Percentiles rank a stretch among this genome's conserved stretches.
These are phyloP conservation scores for Mallotus nudiflorus DNA, from an alignment of 345 rosid species.

Conservation along the genomic window DNA sequence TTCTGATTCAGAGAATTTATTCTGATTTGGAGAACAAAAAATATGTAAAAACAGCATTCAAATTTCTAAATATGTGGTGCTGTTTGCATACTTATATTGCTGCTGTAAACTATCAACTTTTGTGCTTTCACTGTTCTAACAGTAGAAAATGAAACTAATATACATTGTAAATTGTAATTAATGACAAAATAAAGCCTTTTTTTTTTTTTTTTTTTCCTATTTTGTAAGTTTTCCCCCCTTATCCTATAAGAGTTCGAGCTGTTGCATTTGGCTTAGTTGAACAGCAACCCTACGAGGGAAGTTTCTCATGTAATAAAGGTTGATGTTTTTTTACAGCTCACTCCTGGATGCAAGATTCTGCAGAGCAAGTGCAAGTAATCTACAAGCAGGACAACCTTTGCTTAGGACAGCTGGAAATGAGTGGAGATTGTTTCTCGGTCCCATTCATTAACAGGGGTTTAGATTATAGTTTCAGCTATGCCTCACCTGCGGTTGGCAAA, in stretches of 20 bases:
- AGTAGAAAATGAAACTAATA: background rate
- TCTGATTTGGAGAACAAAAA: background rate
- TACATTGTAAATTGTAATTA: background rate
- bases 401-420: conserved; percentile 39
- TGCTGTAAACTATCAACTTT: background rate
- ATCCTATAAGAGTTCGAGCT: too few species aligned
- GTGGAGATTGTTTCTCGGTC: conserved; percentile 44
- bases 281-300: background rate
- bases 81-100: background rate
- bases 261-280: background rate
- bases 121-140: background rate
- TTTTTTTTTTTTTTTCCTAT: background rate
- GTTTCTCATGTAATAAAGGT: conserved; percentile 5
- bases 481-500: conserved; percentile 18
- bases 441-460: conserved; percentile 37
- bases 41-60: background rate
- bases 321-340: conserved; percentile 48
- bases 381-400: conserved; percentile 32
- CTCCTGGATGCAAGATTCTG: conserved; percentile 63
- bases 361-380: conserved; percentile 36
- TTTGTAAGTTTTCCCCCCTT: too few species aligned
- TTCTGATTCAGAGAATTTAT: too few species aligned
- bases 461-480: conserved; percentile 62
- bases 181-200: too few species aligned
- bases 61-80: background rate